Base-by-base conservation (phyloP, 352 stramenopile genomes). In the Phytophthora vignae region DNA sequence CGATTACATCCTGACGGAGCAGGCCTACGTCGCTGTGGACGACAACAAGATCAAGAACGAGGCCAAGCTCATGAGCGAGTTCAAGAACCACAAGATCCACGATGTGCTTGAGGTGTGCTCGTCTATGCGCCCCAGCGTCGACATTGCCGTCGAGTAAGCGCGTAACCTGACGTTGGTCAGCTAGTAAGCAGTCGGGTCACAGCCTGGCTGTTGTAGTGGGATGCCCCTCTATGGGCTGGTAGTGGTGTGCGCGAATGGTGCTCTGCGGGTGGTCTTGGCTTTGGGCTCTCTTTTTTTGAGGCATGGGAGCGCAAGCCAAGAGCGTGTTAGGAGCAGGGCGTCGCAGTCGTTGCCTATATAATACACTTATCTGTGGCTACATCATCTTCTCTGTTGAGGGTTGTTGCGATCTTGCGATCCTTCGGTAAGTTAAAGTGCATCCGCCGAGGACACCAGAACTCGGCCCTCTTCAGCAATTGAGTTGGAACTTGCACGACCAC, bases 1-100 rank as follows among this genome's bases (percentile, higher is more conserved):
- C 81, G 97, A 99, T 85, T 99, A 99, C 92, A 98, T 99, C 74
- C 85, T 99, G 66, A 98, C 98, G 62, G 97, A 99, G 82, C 89
- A 99, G 74, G 97, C 97, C 25, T 99, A 98, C 78, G 98, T 97
- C 27, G 91, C 94, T 36, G 87, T 99, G 31, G 96, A 99, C 74
- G 96, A 98, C 76, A 96, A 98, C 77, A 83, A 97, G 74, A 89
- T 98, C 66, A 71, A 85, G 33, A 78, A 89, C 56, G 82, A 92
- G 64, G 83, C 82, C 57, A 85, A 91, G 75, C 88, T 99, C 74
- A 98, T 99, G 74, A 85, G 76, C 50, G 94, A 96, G 42, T 99
- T 99, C 86, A 90, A 98, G 78, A 93, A 93, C 67, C 95, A 99
- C 93, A 97, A 91, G 79, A 98, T 99, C 69, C 97, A 99, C 88